Conservation (phyloP, 148 eudicot genomes). For the Cornus controversa region DNA sequence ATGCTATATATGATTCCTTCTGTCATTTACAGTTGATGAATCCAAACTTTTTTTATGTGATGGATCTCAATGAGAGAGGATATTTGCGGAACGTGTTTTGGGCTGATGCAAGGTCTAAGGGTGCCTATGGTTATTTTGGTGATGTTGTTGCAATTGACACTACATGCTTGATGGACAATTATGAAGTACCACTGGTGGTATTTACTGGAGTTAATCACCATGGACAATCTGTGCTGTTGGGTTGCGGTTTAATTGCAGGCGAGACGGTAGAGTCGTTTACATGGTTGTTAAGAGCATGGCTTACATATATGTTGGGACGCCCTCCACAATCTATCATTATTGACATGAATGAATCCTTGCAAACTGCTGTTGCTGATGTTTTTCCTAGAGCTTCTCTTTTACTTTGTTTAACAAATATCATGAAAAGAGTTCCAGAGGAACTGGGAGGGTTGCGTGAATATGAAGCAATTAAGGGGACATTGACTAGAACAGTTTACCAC, state of each 20-base stretch:
- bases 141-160: conserved; percentile 29
- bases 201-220: conserved; percentile 37
- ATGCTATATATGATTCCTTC: conserved; percentile 19
- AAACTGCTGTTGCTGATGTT: conserved; percentile 36
- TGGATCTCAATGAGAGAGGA: conserved; percentile 40
- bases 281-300: conserved; percentile 45
- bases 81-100: conserved; percentile 32
- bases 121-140: conserved; percentile 34
- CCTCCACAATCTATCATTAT: conserved; percentile 27
- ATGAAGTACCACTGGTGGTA: conserved; percentile 36
- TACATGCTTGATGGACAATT: conserved; percentile 20
- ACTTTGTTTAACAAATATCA: conserved; percentile 23
- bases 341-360: conserved; percentile 18
- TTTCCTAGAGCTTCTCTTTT: conserved; percentile 33
- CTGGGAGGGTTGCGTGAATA: conserved; percentile 17
- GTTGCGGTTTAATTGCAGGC: conserved; percentile 32
- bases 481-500: conserved; percentile 14
- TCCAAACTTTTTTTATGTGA: conserved; percentile 34
- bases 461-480: conserved; percentile 13
- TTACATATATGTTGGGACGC: conserved; percentile 38
- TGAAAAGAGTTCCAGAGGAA: conserved; percentile 19
- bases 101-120: conserved; percentile 36
- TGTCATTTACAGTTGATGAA: conserved; percentile 25
- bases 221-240: conserved; percentile 31
- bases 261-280: conserved; percentile 25